Base-by-base conservation (phyloP, 305 asterid genomes). In the Andrographis paniculata region DNA sequence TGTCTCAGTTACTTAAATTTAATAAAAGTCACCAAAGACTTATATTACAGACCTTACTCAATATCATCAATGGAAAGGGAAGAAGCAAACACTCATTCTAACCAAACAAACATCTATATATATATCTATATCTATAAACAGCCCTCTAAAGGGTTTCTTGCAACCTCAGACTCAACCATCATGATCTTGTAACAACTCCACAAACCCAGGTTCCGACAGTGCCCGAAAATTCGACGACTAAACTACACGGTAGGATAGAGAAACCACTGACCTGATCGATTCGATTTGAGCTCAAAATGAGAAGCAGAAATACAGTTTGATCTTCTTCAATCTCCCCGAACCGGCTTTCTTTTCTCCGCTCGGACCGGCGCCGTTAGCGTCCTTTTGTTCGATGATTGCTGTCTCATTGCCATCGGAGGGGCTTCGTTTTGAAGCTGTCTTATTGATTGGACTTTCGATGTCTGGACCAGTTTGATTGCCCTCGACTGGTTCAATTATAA, bases 281-380 rank as follows among this genome's bases (percentile, higher is more conserved):
- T n/a, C n/a, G n/a, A n/a, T n/a, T n/a, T n/a, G 19, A 4, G 42
- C 46, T 59, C 63, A 78, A 63, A 80, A 78, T 12, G 73, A 39
- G 10, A 67, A 42, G 64, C 74, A 74, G 58, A 78, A 61, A 37
- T 62, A 72, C 42, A 62, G 62, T 61, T 60, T 76, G 18, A 70
- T 60, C 63, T 62, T 59, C 47, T 78, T 85, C 45, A 47, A 30
- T 37, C 61, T 69, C 58, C 61, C 39, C 24, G 45, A 42, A 52
- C 72, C 48, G 13, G 56, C 60, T n/a, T n/a, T n/a, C n/a, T n/a
- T n/a, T n/a, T n/a, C n/a, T n/a, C n/a, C n/a, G 60, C 61, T 37
- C 24, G 45, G 45, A 52, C 72, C 48, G 13, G 56, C 60, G 72
- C 66, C 64, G 61, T 64, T 67, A 46, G 64, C 71, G 15, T 58